Conservation (phyloP, 345 rosid genomes). For the Barbarea vulgaris region DNA sequence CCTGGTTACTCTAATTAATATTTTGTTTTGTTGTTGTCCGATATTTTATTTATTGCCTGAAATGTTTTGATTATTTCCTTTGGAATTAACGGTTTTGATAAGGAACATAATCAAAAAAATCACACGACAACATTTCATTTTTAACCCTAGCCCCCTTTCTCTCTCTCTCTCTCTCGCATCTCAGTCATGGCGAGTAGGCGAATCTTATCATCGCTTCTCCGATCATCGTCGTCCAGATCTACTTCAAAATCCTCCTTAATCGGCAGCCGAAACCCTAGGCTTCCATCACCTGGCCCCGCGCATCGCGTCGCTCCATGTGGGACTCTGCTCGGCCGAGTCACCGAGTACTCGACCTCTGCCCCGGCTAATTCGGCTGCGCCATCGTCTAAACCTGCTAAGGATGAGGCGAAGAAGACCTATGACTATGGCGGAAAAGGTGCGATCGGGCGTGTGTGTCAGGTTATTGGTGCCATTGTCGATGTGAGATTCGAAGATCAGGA, state of each 20-base stretch:
- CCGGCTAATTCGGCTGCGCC: conserved; percentile 48
- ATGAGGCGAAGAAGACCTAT: conserved; percentile 48
- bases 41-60: too few relatives aligned
- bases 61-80: too few relatives aligned
- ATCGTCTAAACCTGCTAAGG: conserved; percentile 44
- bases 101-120: too few relatives aligned
- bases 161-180: conserved; percentile 21
- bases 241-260: conserved; percentile 35
- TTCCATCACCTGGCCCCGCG: conserved; percentile 45
- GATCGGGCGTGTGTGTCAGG: conserved; percentile 91
- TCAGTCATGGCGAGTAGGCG: conserved; percentile 82
- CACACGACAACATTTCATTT: too few relatives aligned
- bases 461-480: conserved; percentile 96
- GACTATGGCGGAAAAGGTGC: conserved; percentile 89
- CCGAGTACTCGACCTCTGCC: conserved; percentile 70
- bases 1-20: too few relatives aligned
- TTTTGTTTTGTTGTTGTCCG: too few relatives aligned
- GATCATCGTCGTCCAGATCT: conserved; percentile 73
- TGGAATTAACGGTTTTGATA: too few relatives aligned
- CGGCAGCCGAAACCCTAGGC: conserved; percentile 40
- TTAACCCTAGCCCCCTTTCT: conserved; percentile 42
- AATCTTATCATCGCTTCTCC: conserved; percentile 68
- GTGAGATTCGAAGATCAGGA: conserved; percentile 73
- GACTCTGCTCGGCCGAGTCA: conserved; percentile 59
- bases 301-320: conserved; percentile 60